Percentiles rank a stretch among this genome's conserved stretches.
Conservation (phyloP, 306 rosid species). For the Oxytropis ochrocephala region DNA sequence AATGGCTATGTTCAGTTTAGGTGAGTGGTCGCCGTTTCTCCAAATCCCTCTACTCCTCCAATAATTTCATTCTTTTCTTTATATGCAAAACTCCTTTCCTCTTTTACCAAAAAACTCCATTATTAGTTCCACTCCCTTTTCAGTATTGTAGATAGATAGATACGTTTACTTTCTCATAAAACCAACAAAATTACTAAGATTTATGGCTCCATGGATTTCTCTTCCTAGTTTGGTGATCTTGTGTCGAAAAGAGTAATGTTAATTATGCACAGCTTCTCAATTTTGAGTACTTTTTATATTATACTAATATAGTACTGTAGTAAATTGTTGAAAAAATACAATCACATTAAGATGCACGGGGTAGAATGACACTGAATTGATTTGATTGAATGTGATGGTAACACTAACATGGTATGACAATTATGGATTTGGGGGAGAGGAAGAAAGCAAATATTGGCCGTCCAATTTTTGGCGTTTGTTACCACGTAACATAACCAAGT, state of each 20-base stretch:
- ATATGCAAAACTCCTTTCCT: slow-evolving; percentile 6
- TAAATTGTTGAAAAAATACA: not conserved
- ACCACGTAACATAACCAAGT: slow-evolving; percentile 16
- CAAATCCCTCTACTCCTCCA: not conserved
- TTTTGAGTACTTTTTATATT: not conserved
- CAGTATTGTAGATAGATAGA: not conserved
- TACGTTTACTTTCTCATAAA: not conserved
- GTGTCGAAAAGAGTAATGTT: not conserved
- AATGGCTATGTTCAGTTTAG: slow-evolving; percentile 99
- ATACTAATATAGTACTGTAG: too few relatives aligned
- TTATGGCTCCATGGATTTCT: not conserved
- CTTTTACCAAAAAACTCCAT: not conserved
- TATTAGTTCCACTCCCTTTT: not conserved
- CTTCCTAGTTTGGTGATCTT: not conserved
- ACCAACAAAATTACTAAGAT: not conserved
- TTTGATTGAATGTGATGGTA: slow-evolving; percentile 20
- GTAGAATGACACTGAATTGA: slow-evolving; percentile 7
- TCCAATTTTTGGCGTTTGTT: slow-evolving; percentile 23
- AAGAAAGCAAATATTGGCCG: slow-evolving; percentile 14
- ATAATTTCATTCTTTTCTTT: slow-evolving; percentile 18
- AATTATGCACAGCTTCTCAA: not conserved
- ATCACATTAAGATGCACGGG: slow-evolving; percentile 4
- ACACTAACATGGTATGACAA: slow-evolving; percentile 25
- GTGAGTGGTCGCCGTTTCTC: slow-evolving; percentile 44
- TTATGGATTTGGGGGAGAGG: slow-evolving; percentile 18